Base-by-base conservation (phyloP, 164 flowering plant genomes). In the Vitis labrusca region DNA sequence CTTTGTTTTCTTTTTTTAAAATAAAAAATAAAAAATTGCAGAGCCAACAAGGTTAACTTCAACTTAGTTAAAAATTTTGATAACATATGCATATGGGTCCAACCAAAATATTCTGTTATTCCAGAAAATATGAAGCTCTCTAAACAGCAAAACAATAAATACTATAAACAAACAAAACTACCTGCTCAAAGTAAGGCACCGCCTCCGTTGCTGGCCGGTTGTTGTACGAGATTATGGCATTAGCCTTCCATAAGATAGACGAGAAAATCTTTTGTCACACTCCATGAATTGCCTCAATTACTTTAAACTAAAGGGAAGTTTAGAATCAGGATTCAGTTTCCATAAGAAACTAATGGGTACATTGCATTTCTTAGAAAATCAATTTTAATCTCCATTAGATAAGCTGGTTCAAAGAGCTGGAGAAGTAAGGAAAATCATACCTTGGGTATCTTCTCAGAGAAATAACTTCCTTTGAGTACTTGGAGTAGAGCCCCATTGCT, bases 151-250 rank as follows among this genome's bases (percentile, higher is more conserved):
- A 23, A 44, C n/a, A 32, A 14, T 15, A 48, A 37, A 55, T 29
- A 50, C 19, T 4, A 50, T 44, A 48, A 63, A 37, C 15, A 69
- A 65, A 65, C 1, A 53, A 1, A 9, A 29, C 67, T 74, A 95
- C 99, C 96, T 91, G 98, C 80, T 95, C 98, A 82, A 95, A 95
- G 80, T 92, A 92, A 16, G 98, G 99, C 19, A 95, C 99, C 60
- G 99, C 99, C 82, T 92, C 99, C 17, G 96, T 67, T 66, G 96
- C 99, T 71, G 98, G 87, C 79, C 85, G 86, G 82, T 95, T 95
- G 92, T 91, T 95, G 91, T 78, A 95, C 29, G 99, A 90, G 76
- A 95, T 86, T 73, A 92, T 84, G 79, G 82, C 98, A 84, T 89
- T 91, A 69, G 97, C 99, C 99, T 95, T 87, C 78, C 79, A 83